Evolutionary conservation across 169 alveolate genomes (phyloP), one percentile per base, ranked within the genome.

Genomic region (Eimeria tenella): DNA sequence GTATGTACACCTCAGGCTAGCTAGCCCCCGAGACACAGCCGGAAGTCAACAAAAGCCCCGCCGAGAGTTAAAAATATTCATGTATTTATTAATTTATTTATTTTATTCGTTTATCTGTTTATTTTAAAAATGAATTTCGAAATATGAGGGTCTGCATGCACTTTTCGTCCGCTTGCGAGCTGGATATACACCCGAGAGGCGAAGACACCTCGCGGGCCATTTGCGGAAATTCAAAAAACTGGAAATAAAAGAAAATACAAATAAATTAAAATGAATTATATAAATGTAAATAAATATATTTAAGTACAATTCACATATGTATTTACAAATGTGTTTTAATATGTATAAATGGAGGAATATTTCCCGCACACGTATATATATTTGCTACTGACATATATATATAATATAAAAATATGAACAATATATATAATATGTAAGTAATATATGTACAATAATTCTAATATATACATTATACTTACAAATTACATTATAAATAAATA

Each of bases 1-100:
- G 73, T 63, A 63, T 31, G 73, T 63, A 63, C 73, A 63, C 73
- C 73, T 8, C 73, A 8, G 21, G 15, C 73, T 63, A 63, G 73
- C 73, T 63, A 63, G 73, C 73, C 21, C 2, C 42, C 73, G 42
- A 31, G 42, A 31, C 42, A 31, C 42, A 31, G 42, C 42, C 2
- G 42, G 42, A 31, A 31, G 42, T 2, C 42, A 31, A 31, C 42
- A 2, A 31, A 31, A 31, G 42, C 42, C 42, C 2, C 42, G 42
- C 0, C 2, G n/a, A 31, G 42, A 31, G 42, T 31, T 31, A 31
- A 1, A 31, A 31, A 31, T 1, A 31, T 31, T 31, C 42, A 31
- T 71, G 1, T 71, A 71, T 21, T 21, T 31, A 31, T 71, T 23
- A 19, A 15, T 70, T n/a, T n/a, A 4, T 8, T 5, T 70, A 70